These are phyloP conservation scores for Neonothopanus nambi DNA, from an alignment of 1,284 basidiomycete species.

Conservation along the genomic window DNA sequence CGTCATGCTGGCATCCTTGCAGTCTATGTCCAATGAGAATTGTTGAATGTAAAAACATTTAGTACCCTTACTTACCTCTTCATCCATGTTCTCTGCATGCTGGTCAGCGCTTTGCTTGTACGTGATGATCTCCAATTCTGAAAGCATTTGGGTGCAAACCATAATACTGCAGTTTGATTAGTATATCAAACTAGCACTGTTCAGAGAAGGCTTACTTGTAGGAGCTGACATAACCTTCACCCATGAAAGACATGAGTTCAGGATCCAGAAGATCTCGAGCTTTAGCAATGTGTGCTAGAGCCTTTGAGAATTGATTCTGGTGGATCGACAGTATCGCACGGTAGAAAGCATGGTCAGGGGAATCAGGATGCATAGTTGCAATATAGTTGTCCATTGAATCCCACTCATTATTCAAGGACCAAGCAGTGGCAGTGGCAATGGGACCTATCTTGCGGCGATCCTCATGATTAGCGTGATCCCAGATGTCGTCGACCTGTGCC, in stretches of 20 bases:
- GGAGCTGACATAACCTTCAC: conserved; percentile 94
- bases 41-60: neutral
- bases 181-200: conserved; percentile 3
- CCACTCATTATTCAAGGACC: conserved; percentile 98
- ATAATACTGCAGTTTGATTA: conserved; percentile 64
- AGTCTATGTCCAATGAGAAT: conserved; percentile 49
- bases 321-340: conserved; percentile 95
- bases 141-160: conserved; percentile 98
- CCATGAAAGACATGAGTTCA: conserved; percentile 90
- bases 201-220: conserved; percentile 74
- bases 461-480: conserved; percentile 83
- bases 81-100: conserved; percentile 94
- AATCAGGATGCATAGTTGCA: conserved; percentile 90
- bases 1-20: conserved; percentile 96
- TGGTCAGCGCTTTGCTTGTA: conserved; percentile 97
- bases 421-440: conserved; percentile 95
- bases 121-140: conserved; percentile 95
- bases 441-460: conserved; percentile 93
- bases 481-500: conserved; percentile 85
- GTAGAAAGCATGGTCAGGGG: conserved; percentile 95
- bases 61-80: conserved; percentile 69
- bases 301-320: conserved; percentile 93
- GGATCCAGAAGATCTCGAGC: conserved; percentile 94
- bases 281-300: conserved; percentile 87
- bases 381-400: conserved; percentile 99